phyloP scores from a whole-genome alignment of 2,329 filamentous ascomycete genomes.

The Leptographium wingfieldii region DNA sequence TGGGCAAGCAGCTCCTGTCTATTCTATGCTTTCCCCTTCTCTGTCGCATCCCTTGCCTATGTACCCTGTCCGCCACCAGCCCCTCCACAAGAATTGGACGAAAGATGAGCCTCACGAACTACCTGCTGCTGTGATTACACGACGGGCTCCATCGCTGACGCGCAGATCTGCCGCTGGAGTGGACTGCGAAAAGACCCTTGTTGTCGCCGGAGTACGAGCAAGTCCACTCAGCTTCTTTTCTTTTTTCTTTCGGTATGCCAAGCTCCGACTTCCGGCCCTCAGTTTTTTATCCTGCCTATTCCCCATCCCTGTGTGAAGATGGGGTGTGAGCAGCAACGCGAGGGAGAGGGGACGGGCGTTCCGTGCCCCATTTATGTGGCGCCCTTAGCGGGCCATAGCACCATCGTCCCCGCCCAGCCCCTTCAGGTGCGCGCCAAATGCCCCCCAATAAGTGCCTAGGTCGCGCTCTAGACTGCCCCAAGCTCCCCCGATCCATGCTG shows the following conservation, averaged over 20 bases:
- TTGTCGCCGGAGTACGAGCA: background rate
- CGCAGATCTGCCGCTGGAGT: background rate
- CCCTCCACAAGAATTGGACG: background rate
- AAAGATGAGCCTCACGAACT: background rate
- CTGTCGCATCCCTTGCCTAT: background rate
- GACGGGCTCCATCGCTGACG: background rate
- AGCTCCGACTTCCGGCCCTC: background rate
- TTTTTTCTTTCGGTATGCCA: background rate
- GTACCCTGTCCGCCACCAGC: background rate
- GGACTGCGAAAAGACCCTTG: background rate
- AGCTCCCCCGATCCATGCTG: background rate
- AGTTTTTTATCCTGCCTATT: background rate
- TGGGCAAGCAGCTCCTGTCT: no score
- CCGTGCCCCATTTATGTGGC: background rate
- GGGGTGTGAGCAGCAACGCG: background rate
- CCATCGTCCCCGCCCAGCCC: background rate
- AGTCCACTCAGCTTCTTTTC: background rate
- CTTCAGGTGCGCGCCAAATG: background rate
- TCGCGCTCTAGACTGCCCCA: background rate
- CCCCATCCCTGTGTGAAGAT: background rate
- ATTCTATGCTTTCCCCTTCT: background rate
- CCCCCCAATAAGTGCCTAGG: background rate
- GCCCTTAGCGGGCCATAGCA: background rate
- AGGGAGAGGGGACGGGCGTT: background rate
- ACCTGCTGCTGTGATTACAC: background rate